Conservation (phyloP, 2,329 filamentous ascomycete genomes). For the Didymella segeticola region DNA sequence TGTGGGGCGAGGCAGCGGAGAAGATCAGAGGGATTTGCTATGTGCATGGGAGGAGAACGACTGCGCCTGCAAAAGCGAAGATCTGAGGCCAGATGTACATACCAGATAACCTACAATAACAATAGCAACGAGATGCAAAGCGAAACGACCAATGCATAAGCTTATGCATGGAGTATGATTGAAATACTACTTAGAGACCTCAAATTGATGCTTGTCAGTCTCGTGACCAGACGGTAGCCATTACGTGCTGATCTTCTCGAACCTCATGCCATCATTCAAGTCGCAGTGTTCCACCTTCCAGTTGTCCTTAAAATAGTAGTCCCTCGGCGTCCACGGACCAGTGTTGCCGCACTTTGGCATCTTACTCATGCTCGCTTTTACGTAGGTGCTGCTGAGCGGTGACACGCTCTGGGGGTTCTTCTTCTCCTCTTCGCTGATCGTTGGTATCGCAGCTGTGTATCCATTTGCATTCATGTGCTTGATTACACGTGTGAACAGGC, state of each 20-base stretch:
- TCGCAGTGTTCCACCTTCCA: conserved; percentile 53
- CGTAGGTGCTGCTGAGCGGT: conserved; percentile 59
- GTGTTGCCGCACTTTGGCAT: conserved; percentile 58
- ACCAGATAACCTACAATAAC: too few relatives aligned
- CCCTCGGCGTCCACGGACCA: conserved; percentile 54
- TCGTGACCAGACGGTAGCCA: too few relatives aligned
- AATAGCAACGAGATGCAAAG: too few relatives aligned
- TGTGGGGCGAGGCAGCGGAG: conserved; percentile 61
- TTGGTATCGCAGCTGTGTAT: conserved; percentile 54
- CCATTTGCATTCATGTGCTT: conserved; percentile 57
- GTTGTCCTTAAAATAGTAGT: conserved; percentile 54
- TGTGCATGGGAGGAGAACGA: conserved; percentile 57
- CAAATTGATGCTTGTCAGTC: too few relatives aligned
- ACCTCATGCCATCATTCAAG: conserved; percentile 51
- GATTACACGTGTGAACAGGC: conserved; percentile 59
- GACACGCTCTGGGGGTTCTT: conserved; percentile 53
- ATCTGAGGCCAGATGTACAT: too few relatives aligned
- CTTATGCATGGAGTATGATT: too few relatives aligned
- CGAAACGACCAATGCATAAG: too few relatives aligned
- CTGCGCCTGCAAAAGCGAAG: conserved; percentile 56
- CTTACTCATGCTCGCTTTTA: conserved; percentile 49
- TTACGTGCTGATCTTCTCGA: conserved; percentile 32
- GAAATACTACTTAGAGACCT: too few relatives aligned
- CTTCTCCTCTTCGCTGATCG: conserved; percentile 47
- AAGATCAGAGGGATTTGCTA: conserved; percentile 61